Evolutionary conservation across 116 monocot genomes (phyloP).

Genomic region (Iris pallida): DNA sequence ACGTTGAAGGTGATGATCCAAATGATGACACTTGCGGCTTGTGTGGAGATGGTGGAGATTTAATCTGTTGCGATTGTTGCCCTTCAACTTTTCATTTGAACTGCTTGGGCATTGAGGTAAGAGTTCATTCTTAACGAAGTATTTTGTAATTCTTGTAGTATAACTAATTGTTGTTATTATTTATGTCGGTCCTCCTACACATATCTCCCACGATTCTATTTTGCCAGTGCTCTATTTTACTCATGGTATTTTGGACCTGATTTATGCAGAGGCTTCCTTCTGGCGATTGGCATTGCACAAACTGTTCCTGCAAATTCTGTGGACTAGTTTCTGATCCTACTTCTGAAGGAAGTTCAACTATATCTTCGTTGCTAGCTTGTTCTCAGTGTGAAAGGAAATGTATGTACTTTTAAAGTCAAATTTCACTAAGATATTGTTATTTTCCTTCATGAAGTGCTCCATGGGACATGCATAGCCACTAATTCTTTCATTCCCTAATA

Average conservation of each 20-base stretch:
- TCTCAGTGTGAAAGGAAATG: slow-evolving; percentile 77
- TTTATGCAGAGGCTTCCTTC: slow-evolving; percentile 68
- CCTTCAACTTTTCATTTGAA: slow-evolving; percentile 86
- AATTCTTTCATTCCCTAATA: slow-evolving; percentile 5
- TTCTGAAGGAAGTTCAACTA: slow-evolving; percentile 9
- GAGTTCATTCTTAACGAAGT: not conserved
- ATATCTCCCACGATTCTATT: too few relatives aligned
- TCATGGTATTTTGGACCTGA: not conserved
- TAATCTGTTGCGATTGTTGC: slow-evolving; percentile 94
- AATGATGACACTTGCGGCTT: slow-evolving; percentile 98
- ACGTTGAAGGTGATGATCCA: slow-evolving; percentile 57
- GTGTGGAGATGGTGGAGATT: slow-evolving; percentile 96
- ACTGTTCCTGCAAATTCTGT: slow-evolving; percentile 87
- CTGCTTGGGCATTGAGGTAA: slow-evolving; percentile 88
- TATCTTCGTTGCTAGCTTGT: slow-evolving; percentile 43
- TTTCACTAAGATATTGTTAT: not conserved
- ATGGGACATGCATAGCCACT: not conserved
- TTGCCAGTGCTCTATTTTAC: not conserved
- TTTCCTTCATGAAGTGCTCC: not conserved
- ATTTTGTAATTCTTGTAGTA: too few relatives aligned
- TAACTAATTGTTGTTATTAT: too few relatives aligned
- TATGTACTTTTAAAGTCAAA: slow-evolving; percentile 13
- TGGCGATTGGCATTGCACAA: slow-evolving; percentile 82
- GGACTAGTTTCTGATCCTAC: slow-evolving; percentile 25
- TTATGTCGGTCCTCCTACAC: too few relatives aligned